Evolutionary conservation across 2,329 filamentous ascomycete genomes (phyloP).

Genomic region (Zymoseptoria pseudotritici): DNA sequence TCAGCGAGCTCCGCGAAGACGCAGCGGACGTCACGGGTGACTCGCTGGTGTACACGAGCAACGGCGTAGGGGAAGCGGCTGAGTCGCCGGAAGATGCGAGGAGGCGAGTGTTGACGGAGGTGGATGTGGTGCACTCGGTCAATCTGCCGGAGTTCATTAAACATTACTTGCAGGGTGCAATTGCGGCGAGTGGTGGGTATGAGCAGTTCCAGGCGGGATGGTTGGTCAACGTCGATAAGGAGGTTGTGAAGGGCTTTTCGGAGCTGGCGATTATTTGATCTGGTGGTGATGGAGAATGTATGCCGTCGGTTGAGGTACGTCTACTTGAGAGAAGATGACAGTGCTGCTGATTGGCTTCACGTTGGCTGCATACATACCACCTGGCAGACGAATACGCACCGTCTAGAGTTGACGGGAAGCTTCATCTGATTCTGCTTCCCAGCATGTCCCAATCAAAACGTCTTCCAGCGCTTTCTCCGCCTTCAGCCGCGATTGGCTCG

Average conservation of each 20-base stretch:
- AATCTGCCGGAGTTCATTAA: conserved; percentile 58
- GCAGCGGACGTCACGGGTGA: conserved; percentile 25
- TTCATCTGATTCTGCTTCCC: too few species aligned
- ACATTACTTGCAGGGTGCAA: conserved; percentile 52
- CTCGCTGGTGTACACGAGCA: conserved; percentile 34
- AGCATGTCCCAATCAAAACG: too few species aligned
- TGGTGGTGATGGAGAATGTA: background rate
- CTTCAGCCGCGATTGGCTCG: too few species aligned
- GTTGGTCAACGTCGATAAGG: conserved; percentile 66
- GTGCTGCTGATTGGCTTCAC: background rate
- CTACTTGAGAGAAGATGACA: too few species aligned
- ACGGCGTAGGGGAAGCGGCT: conserved; percentile 7
- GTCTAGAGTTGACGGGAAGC: background rate
- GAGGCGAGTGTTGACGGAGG: conserved; percentile 44
- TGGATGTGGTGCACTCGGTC: conserved; percentile 62
- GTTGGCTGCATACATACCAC: background rate
- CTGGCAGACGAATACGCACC: background rate
- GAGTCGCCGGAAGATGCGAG: conserved; percentile 41
- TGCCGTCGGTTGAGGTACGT: background rate
- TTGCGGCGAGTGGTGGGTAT: conserved; percentile 57
- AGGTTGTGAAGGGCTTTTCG: conserved; percentile 60
- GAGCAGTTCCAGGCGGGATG: conserved; percentile 60
- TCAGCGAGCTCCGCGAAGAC: conserved; percentile 57
- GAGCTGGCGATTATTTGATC: conserved; percentile 27
- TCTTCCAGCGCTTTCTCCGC: too few species aligned